Conservation (phyloP, 331 rosid species). For the Spiraea crenata region DNA sequence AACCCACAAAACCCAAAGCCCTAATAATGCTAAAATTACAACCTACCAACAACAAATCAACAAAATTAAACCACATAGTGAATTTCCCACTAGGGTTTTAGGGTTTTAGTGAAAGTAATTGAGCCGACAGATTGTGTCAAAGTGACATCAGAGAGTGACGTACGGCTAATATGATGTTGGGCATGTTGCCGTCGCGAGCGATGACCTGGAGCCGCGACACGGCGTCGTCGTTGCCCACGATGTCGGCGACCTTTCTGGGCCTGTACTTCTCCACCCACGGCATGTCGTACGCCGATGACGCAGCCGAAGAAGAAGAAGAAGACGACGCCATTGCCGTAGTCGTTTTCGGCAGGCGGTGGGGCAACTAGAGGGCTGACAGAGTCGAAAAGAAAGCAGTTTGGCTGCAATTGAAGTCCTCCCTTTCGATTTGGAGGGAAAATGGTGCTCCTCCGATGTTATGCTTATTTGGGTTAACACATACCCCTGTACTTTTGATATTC, state of each 20-base stretch:
- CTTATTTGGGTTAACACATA: too few relatives aligned
- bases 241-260: slow-evolving; percentile 74
- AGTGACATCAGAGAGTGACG: not conserved
- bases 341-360: not conserved
- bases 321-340: slow-evolving; percentile 47
- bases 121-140: too few relatives aligned
- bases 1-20: slow-evolving; percentile 2
- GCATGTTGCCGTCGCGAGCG: slow-evolving; percentile 97
- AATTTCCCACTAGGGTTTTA: not conserved
- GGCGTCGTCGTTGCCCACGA: slow-evolving; percentile 89
- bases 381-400: not conserved
- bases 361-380: not conserved
- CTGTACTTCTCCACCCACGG: slow-evolving; percentile 98
- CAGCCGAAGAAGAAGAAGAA: slow-evolving; percentile 47
- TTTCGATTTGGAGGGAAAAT: slow-evolving; percentile 35
- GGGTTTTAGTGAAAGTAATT: slow-evolving; percentile 4
- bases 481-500: too few relatives aligned
- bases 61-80: not conserved
- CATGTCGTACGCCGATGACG: slow-evolving; percentile 47
- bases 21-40: not conserved
- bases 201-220: slow-evolving; percentile 89
- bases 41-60: not conserved
- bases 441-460: not conserved
- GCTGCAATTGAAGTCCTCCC: slow-evolving; percentile 10
- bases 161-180: slow-evolving; percentile 78